A percentile compares a stretch with the other conserved stretches of the same genome.
Conservation (phyloP, 2,329 filamentous ascomycete genomes). For the Epichloe gansuensis region DNA sequence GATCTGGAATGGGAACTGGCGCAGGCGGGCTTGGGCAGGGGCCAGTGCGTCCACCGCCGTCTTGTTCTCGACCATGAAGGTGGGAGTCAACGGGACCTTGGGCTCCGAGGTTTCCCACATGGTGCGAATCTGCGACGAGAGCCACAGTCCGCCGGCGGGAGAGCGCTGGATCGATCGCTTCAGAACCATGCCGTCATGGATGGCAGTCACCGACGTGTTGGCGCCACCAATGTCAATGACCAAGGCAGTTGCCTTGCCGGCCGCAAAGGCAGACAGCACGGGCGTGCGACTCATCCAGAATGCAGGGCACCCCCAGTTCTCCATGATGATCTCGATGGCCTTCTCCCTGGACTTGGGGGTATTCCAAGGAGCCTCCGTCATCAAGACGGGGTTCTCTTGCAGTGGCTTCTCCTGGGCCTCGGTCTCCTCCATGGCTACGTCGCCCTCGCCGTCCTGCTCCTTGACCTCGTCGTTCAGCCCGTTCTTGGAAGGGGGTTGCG, state of each 20-base stretch:
- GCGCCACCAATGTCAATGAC: constrained; percentile 87
- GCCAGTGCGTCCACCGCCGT: constrained; percentile 76
- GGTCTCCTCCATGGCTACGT: constrained; percentile 44
- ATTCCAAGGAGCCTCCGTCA: constrained; percentile 95
- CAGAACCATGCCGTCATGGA: constrained; percentile 89
- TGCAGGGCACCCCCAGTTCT: constrained; percentile 88
- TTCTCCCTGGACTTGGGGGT: constrained; percentile 78
- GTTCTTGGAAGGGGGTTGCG: constrained; percentile 60
- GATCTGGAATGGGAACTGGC: constrained; percentile 51
- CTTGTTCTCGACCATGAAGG: constrained; percentile 82
- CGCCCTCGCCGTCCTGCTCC: constrained; percentile 48
- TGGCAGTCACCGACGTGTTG: constrained; percentile 77
- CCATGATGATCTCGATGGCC: constrained; percentile 92
- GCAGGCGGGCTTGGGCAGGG: constrained; percentile 63
- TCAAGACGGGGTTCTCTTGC: constrained; percentile 77
- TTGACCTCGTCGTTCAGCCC: constrained; percentile 60
- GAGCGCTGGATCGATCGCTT: constrained; percentile 83
- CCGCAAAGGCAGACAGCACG: constrained; percentile 81
- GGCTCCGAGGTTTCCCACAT: constrained; percentile 62
- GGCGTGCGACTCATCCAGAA: constrained; percentile 88
- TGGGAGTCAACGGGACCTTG: constrained; percentile 64
- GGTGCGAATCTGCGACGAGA: constrained; percentile 76
- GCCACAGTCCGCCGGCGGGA: constrained; percentile 75
- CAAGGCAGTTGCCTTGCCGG: constrained; percentile 84
- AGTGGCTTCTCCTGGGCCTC: constrained; percentile 61